Evolutionary conservation across 192 early-diverging fungal genomes (phyloP), one percentile per base, ranked within the genome.

Genomic region (Linderina pennispora): DNA sequence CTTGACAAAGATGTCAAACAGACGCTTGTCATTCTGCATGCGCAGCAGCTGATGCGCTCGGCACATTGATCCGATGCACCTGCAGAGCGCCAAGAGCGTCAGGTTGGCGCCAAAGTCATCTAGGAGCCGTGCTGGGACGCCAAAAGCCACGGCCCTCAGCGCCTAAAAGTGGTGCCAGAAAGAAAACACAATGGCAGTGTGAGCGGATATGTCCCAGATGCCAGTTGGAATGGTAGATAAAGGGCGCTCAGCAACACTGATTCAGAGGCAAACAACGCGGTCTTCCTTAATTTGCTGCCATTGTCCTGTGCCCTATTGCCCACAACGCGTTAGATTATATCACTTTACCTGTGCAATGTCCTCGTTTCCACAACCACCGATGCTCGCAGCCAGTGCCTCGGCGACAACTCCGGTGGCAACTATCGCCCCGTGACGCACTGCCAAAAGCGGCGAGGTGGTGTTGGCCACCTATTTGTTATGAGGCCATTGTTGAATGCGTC

Each of bases 91-190:
- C 3, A 39, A 44, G 10, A 76, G 64, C 6, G 76, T 81, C 55
- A 79, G 45, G 22, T 74, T 53, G 25, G 76, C 56, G 6, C 80
- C 80, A 65, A 82, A 82, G 16, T 80, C 71, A 13, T 82, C 76
- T 2, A 76, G 58, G 26, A 72, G 72, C 13, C 51, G 42, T 23
- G 22, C 22, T 19, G 74, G 58, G 7, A 69, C 49, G n/a, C 31
- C 43, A 11, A 19, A 40, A 19, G 55, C 45, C 24, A 61, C 57
- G 2, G 52, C 49, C 23, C 58, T 15, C 8, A 68, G 32, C 41
- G 45, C 18, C 71, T 66, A 62, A 36, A 54, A 14, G 15, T 15
- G 17, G 17, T 39, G 16, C n/a, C 8, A 7, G 5, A 18, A n/a
- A n/a, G n/a, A n/a, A n/a, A n/a, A n/a, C n/a, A n/a, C n/a, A n/a